Conservation (phyloP, 176 grass and related monocot species). For the Echinochloa phyllopogon region DNA sequence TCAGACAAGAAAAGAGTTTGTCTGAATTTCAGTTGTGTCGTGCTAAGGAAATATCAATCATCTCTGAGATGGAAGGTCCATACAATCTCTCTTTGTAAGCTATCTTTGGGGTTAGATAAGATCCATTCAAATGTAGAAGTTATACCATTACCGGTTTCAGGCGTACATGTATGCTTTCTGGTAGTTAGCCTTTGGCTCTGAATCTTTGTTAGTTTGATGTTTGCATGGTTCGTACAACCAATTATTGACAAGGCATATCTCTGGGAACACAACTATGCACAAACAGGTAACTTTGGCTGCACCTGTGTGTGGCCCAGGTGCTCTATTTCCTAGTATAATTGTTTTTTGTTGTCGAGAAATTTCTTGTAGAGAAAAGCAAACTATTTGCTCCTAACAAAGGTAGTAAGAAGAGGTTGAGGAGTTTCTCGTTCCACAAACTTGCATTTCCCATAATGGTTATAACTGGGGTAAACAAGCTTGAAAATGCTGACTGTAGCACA, state of each 20-base stretch:
- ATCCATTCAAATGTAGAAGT: neutral
- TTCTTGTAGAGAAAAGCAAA: neutral
- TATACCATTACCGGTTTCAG: neutral
- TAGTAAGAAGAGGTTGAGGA: conserved; percentile 14
- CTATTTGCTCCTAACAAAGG: conserved; percentile 12
- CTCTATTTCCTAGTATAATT: conserved; percentile 36
- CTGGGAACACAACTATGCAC: conserved; percentile 13
- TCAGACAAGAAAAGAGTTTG: neutral
- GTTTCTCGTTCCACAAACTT: conserved; percentile 24
- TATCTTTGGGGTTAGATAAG: conserved; percentile 8
- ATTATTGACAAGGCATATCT: conserved; percentile 36
- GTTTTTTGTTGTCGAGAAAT: conserved; percentile 22
- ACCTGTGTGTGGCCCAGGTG: conserved; percentile 25
- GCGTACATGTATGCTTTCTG: conserved; percentile 17
- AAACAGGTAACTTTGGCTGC: conserved; percentile 41
- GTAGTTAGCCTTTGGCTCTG: conserved; percentile 36
- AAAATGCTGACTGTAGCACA: conserved; percentile 40
- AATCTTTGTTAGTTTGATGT: conserved; percentile 29
- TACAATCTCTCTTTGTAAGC: neutral
- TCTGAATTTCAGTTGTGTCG: neutral
- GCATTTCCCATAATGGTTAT: conserved; percentile 6
- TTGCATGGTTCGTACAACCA: conserved; percentile 18
- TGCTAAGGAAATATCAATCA: conserved; percentile 21
- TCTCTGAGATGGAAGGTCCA: conserved; percentile 5
- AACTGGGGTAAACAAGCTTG: conserved; percentile 32